Percentiles rank a stretch among this genome's conserved stretches.
phyloP scores from a whole-genome alignment of 257 asterid genomes.

The Scutellaria baicalensis region DNA sequence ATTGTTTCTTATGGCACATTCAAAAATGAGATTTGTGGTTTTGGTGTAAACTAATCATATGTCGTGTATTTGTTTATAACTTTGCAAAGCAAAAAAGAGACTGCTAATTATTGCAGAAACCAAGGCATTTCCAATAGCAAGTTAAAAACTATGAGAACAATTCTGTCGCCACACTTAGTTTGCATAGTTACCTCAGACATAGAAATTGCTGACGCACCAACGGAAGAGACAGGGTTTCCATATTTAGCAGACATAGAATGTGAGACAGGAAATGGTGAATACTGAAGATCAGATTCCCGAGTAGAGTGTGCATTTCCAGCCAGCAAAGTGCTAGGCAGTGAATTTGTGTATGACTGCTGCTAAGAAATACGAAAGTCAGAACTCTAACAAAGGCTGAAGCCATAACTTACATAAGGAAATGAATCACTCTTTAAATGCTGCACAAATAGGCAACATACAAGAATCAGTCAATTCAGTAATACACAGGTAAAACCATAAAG shows the following conservation, averaged over 20 bases:
- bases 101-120: not conserved
- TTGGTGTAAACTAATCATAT: not conserved
- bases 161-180: not conserved
- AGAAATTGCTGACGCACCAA: conserved; percentile 49
- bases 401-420: not conserved
- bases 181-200: conserved; percentile 57
- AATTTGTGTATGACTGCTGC: conserved; percentile 51
- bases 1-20: not conserved
- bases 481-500: not conserved
- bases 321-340: conserved; percentile 50
- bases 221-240: conserved; percentile 49
- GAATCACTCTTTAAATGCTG: not conserved
- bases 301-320: conserved; percentile 49
- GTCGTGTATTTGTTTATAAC: not conserved
- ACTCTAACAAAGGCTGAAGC: not conserved
- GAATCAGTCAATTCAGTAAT: not conserved
- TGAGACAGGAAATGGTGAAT: conserved; percentile 46
- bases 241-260: conserved; percentile 53
- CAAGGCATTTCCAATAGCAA: not conserved
- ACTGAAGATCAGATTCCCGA: conserved; percentile 65
- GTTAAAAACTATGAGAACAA: not conserved
- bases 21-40: not conserved
- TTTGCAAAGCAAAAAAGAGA: not conserved
- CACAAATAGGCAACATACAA: not conserved
- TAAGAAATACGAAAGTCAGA: conserved; percentile 2